phyloP scores from a whole-genome alignment of 495 filamentous ascomycete species.

The Neurospora tetrasperma region DNA sequence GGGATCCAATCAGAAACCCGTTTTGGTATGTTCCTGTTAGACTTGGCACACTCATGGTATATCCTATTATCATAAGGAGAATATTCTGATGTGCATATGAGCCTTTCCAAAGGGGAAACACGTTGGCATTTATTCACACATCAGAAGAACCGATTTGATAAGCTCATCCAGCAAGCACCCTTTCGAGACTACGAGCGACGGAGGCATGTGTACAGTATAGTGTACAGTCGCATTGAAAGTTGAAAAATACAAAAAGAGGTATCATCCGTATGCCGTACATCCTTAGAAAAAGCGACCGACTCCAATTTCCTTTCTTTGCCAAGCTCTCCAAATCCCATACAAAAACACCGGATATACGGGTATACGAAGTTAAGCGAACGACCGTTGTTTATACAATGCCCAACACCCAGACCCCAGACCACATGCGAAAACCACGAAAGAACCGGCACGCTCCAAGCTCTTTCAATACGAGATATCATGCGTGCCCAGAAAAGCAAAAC shows the following conservation, averaged over 20 bases:
- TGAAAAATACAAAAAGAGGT: not conserved
- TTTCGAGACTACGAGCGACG: not conserved
- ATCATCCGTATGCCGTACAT: not conserved
- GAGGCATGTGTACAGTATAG: not conserved
- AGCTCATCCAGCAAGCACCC: not conserved
- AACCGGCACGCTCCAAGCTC: not conserved
- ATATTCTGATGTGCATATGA: not conserved
- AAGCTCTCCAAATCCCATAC: not conserved
- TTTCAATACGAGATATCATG: not conserved
- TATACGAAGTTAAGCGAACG: not conserved
- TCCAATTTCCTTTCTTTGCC: not conserved
- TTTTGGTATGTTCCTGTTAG: not conserved
- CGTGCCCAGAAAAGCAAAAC: not conserved
- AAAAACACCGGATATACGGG: not conserved
- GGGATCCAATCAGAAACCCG: not conserved
- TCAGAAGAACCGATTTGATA: not conserved
- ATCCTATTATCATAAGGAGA: not conserved
- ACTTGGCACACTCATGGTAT: not conserved
- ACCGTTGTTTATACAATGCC: not conserved
- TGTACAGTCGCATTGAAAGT: not conserved
- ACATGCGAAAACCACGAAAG: not conserved
- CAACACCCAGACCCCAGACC: not conserved
- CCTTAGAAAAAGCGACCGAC: not conserved
- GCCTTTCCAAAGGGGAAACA: not conserved
- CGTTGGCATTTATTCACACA: not conserved